phyloP scores from a whole-genome alignment of 1,284 basidiomycete species.

The Irpex rosettiformis region DNA sequence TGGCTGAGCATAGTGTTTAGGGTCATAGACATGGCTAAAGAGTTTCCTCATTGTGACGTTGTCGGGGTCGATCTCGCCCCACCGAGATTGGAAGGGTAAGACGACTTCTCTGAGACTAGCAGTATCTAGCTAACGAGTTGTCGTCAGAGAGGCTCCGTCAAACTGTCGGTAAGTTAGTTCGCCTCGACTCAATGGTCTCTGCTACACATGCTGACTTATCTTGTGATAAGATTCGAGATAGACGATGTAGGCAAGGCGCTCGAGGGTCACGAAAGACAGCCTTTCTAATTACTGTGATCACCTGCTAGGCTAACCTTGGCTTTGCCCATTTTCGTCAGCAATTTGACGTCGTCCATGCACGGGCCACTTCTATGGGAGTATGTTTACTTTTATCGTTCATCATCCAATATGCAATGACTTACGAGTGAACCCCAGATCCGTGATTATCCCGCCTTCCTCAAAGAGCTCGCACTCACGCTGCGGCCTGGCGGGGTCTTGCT shows the following conservation, averaged over 20 bases:
- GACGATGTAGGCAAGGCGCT: slow-evolving; percentile 25
- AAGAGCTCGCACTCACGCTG: slow-evolving; percentile 26
- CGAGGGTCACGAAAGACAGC: background rate
- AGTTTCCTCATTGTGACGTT: slow-evolving; percentile 32
- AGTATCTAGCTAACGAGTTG: background rate
- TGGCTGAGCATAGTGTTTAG: slow-evolving; percentile 17
- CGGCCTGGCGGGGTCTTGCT: slow-evolving; percentile 32
- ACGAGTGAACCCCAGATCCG: slow-evolving; percentile 23
- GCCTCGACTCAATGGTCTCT: background rate
- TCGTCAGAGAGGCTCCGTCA: slow-evolving; percentile 24
- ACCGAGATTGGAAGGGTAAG: slow-evolving; percentile 26
- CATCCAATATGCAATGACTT: background rate
- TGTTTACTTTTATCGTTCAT: slow-evolving; percentile 1
- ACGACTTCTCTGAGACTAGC: background rate
- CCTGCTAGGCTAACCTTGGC: slow-evolving; percentile 34
- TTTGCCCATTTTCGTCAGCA: slow-evolving; percentile 28
- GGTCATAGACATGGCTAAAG: slow-evolving; percentile 33
- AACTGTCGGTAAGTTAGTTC: slow-evolving; percentile 30
- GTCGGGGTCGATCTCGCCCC: slow-evolving; percentile 33
- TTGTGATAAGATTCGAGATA: slow-evolving; percentile 28
- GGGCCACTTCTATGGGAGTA: slow-evolving; percentile 28
- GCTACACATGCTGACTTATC: background rate
- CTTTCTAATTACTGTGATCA: slow-evolving; percentile 11
- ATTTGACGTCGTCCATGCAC: slow-evolving; percentile 32
- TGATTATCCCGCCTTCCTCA: slow-evolving; percentile 29